Evolutionary conservation across 1,139 yeast species (phyloP).

Genomic region (Chernovozyma sophiae-reginae): DNA sequence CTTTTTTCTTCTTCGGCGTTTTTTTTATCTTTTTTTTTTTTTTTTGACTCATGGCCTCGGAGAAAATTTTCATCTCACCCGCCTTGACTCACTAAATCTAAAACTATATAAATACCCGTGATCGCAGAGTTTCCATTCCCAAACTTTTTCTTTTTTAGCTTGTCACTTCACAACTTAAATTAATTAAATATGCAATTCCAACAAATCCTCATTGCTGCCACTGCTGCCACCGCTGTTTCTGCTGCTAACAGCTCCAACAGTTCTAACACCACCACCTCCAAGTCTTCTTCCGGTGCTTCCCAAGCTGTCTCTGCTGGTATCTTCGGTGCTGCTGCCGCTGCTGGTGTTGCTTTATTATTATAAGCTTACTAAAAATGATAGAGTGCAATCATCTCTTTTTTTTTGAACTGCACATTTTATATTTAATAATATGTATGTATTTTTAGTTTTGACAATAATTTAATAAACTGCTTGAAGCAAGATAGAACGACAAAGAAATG

Average conservation of each 20-base stretch:
- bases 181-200: conserved; percentile 43
- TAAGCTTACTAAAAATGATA: conserved; percentile 18
- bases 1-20: neutral
- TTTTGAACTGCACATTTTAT: conserved; percentile 3
- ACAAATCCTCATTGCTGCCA: conserved; percentile 41
- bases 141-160: conserved; percentile 1
- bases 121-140: neutral
- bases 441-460: conserved; percentile 7
- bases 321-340: conserved; percentile 40
- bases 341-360: conserved; percentile 44
- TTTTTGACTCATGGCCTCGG: conserved; percentile 5
- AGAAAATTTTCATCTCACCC: conserved; percentile 5
- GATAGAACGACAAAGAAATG: no score
- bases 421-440: conserved; percentile 7
- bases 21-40: conserved; percentile 2
- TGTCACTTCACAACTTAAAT: neutral
- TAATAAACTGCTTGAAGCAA: conserved; percentile 3
- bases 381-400: no score
- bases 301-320: conserved; percentile 30
- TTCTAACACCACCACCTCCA: conserved; percentile 20
- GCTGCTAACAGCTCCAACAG: conserved; percentile 39
- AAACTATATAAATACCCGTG: conserved; percentile 3
- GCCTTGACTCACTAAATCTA: conserved; percentile 2
- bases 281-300: conserved; percentile 22
- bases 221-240: conserved; percentile 43